A percentile compares a stretch with the other conserved stretches of the same genome.
Conservation (phyloP, 2,329 filamentous ascomycete genomes). For the Aspergillus arachidicola region DNA sequence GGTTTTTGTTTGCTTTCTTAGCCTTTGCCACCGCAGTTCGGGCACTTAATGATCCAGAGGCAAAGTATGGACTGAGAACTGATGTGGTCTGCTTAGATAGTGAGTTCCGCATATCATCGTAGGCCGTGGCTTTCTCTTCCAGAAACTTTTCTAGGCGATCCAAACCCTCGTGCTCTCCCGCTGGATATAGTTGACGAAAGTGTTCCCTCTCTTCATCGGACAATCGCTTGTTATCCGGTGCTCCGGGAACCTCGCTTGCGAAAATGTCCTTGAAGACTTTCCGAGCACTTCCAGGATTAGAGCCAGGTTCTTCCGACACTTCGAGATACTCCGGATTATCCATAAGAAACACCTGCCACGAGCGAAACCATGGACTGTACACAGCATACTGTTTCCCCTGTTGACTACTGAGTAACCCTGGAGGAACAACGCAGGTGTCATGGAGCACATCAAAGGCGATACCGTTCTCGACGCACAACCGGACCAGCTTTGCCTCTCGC, state of each 20-base stretch:
- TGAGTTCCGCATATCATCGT: slow-evolving; percentile 67
- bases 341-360: slow-evolving; percentile 75
- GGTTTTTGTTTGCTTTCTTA: slow-evolving; percentile 60
- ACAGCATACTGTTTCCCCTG: slow-evolving; percentile 79
- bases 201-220: slow-evolving; percentile 60
- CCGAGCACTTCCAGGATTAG: slow-evolving; percentile 56
- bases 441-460: slow-evolving; percentile 73
- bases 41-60: slow-evolving; percentile 68
- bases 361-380: slow-evolving; percentile 78
- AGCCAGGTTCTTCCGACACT: slow-evolving; percentile 58
- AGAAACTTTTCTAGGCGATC: slow-evolving; percentile 68
- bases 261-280: slow-evolving; percentile 61
- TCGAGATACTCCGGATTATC: slow-evolving; percentile 68
- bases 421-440: slow-evolving; percentile 80
- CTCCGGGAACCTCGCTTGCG: slow-evolving; percentile 59
- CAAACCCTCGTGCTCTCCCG: slow-evolving; percentile 72
- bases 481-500: slow-evolving; percentile 70
- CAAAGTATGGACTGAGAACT: slow-evolving; percentile 70
- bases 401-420: slow-evolving; percentile 68
- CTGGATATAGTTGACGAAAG: slow-evolving; percentile 67
- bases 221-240: slow-evolving; percentile 66
- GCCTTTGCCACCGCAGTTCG: slow-evolving; percentile 68
- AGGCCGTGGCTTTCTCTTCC: slow-evolving; percentile 62
- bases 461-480: slow-evolving; percentile 61
- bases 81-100: slow-evolving; percentile 67